Evolutionary conservation across 352 stramenopile genomes (phyloP).

Genomic region (Phytopythium oedochilum): DNA sequence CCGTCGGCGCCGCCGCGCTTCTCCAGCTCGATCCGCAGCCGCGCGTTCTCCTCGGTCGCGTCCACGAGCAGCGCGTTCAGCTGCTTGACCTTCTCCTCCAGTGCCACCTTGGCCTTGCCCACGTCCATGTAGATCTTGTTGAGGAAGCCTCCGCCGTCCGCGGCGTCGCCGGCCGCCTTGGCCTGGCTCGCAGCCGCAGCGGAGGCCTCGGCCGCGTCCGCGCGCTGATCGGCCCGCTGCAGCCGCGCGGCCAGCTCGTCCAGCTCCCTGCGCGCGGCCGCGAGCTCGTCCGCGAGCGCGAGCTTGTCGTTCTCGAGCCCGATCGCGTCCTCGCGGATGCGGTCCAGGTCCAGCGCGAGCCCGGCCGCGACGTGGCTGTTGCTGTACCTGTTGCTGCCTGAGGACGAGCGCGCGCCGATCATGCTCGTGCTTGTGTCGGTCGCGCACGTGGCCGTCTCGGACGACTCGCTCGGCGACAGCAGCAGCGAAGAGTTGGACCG

Average conservation of each 20-base stretch:
- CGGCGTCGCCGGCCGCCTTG: neutral
- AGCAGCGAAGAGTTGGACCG: constrained; percentile 15
- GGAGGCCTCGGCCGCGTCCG: neutral
- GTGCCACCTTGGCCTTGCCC: constrained; percentile 65
- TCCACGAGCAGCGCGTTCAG: constrained; percentile 38
- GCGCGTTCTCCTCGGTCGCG: constrained; percentile 46
- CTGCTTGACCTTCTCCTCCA: constrained; percentile 69
- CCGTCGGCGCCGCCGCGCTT: neutral
- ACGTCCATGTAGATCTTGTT: constrained; percentile 82
- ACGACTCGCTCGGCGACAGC: constrained; percentile 25
- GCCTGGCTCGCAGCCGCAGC: neutral
- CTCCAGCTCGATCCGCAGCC: constrained; percentile 33
- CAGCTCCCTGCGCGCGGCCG: constrained; percentile 30
- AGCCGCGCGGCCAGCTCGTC: constrained; percentile 25
- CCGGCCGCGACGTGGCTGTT: neutral
- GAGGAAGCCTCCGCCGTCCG: constrained; percentile 38
- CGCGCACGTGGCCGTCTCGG: constrained; percentile 42
- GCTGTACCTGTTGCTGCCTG: constrained; percentile 9
- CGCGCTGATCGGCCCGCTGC: constrained; percentile 3
- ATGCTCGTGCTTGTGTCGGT: constrained; percentile 40
- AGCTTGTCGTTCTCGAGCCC: constrained; percentile 23
- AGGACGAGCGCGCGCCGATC: constrained; percentile 9
- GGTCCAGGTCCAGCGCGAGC: constrained; percentile 14
- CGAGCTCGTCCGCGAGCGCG: constrained; percentile 28
- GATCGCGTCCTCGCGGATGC: constrained; percentile 24